phyloP scores from a whole-genome alignment of 2,329 filamentous ascomycete species.

The Ophiostoma piceae region DNA sequence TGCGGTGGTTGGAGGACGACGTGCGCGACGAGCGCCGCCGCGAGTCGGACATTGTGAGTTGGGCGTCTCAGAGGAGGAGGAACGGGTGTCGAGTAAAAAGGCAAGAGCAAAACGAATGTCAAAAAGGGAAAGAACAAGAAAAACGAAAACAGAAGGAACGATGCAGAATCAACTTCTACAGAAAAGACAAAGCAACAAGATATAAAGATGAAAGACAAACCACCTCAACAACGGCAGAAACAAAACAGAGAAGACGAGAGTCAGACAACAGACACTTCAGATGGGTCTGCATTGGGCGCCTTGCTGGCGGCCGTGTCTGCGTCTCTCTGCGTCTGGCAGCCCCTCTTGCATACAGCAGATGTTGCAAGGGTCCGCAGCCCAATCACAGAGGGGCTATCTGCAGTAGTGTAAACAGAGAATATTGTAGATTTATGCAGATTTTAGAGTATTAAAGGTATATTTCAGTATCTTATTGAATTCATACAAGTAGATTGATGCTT shows the following conservation, averaged over 20 bases:
- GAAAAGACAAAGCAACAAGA: not conserved
- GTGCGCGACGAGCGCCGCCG: slow-evolving; percentile 22
- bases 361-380: not conserved
- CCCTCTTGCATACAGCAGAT: not conserved
- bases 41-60: slow-evolving; percentile 22
- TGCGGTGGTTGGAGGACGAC: slow-evolving; percentile 22
- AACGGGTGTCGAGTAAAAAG: not conserved
- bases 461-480: no score
- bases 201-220: not conserved
- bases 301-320: not conserved
- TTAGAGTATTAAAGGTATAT: no score
- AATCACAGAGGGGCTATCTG: slow-evolving; percentile 1
- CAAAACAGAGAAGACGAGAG: not conserved
- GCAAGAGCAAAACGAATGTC: not conserved
- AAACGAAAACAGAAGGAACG: not conserved
- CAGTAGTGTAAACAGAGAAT: not conserved
- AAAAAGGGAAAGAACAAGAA: not conserved
- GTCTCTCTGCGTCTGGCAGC: not conserved
- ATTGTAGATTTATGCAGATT: not conserved
- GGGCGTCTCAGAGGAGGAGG: not conserved
- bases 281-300: not conserved
- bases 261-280: not conserved
- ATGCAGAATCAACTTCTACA: not conserved
- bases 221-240: not conserved
- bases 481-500: not conserved